Evolutionary conservation across 2,329 filamentous ascomycete species (phyloP).

Genomic region (Fusarium sp.): DNA sequence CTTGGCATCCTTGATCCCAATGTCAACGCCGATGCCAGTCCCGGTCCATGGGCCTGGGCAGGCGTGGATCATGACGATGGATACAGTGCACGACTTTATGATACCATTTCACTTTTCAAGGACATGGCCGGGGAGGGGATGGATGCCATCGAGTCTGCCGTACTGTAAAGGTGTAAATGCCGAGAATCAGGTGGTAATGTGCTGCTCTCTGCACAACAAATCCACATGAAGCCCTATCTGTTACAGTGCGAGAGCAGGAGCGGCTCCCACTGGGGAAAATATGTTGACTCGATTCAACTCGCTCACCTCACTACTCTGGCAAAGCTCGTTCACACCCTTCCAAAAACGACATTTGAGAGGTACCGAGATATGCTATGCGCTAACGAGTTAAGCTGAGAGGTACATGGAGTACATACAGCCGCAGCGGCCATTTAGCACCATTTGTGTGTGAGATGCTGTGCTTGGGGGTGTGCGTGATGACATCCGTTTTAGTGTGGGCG

Average conservation of each 20-base stretch:
- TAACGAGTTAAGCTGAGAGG: slow-evolving; percentile 12
- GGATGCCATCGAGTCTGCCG: neutral
- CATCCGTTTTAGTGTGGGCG: neutral
- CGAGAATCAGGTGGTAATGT: neutral
- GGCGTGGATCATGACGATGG: slow-evolving; percentile 19
- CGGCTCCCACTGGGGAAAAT: slow-evolving; percentile 22
- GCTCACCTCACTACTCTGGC: neutral
- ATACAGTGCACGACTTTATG: slow-evolving; percentile 24
- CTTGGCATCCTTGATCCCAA: slow-evolving; percentile 11
- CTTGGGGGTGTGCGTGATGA: neutral
- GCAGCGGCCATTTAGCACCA: slow-evolving; percentile 26
- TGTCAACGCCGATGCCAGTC: neutral
- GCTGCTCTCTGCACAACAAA: neutral
- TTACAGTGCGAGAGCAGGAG: slow-evolving; percentile 15
- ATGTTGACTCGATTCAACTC: neutral
- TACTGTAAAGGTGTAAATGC: neutral
- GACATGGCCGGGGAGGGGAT: neutral
- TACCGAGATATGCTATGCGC: neutral
- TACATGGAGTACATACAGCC: slow-evolving; percentile 44
- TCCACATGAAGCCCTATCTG: neutral
- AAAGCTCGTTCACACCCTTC: neutral
- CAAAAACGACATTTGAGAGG: neutral
- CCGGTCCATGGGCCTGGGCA: slow-evolving; percentile 3
- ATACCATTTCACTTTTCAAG: slow-evolving; percentile 6
- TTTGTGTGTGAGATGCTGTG: slow-evolving; percentile 15